Base-by-base conservation (phyloP, 768 basidiomycete genomes). In the Strobilomyces confusus region DNA sequence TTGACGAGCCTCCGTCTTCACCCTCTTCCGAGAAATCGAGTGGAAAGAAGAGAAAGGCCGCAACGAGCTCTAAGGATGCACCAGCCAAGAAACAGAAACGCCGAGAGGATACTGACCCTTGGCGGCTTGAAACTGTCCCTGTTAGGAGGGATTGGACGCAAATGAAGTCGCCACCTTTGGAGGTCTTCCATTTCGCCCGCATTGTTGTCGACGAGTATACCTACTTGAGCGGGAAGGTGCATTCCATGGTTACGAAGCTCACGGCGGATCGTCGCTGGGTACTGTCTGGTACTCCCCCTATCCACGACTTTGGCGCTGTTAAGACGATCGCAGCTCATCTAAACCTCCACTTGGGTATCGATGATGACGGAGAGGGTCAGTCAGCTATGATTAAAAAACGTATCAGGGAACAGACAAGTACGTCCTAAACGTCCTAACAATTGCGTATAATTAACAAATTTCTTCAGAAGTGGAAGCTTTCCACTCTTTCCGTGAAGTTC, bases 401-500 rank as follows among this genome's bases (percentile, higher is more conserved):
- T 22, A 81, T 81, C 46, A 76, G 84, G 44, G 92, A 95, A 54
- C 87, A 89, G 65, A 97, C 95, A 20, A 86, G 90, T 87, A 68
- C 54, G 75, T 52, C 26, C 8, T 8, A 48, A 38, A n/a, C 23
- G 23, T 20, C 50, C 59, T 43, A 22, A 34, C 45, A n/a, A 33
- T 25, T 58, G 17, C 0, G 11, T 34, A 19, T 41, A 36, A 47
- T 56, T 72, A n/a, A 74, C 48, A 36, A 6, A 38, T 32, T 17
- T 52, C 32, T 59, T 22, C 60, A 92, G 89, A 82, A 54, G 92
- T 88, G 48, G 95, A 98, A 69, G 82, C 84, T 58, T 98, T 98
- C 79, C 93, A 97, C 67, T 94, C 94, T 2, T 98, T 93, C 85
- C 86, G 94, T 23, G 95, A 98, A 63, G 89, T 93, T 12, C 92